Evolutionary conservation across 306 rosid genomes (phyloP).

Genomic region (Aeschynomene evenia): DNA sequence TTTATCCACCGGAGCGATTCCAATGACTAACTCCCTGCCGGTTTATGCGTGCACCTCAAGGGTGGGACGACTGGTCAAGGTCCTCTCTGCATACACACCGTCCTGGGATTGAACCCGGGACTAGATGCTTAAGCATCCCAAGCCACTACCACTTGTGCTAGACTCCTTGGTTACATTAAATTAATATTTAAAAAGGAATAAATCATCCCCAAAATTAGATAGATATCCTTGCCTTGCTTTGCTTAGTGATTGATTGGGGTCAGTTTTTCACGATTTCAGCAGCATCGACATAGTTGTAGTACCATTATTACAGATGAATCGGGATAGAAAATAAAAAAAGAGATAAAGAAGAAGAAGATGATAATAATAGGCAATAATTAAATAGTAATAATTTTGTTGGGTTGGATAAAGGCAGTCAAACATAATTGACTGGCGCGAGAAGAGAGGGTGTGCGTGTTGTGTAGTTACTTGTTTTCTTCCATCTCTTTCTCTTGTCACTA

Average conservation of each 20-base stretch:
- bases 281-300: not conserved
- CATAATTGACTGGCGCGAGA: constrained; percentile 47
- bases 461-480: constrained; percentile 17
- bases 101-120: too few relatives aligned
- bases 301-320: not conserved
- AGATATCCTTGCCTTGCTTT: not conserved
- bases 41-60: too few relatives aligned
- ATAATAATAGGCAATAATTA: constrained; percentile 35
- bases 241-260: not conserved
- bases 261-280: not conserved
- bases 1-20: too few relatives aligned
- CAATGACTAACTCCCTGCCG: too few relatives aligned
- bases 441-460: constrained; percentile 31
- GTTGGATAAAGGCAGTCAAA: constrained; percentile 50
- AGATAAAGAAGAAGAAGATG: not conserved
- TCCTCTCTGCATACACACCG: too few relatives aligned
- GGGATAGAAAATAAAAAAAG: not conserved
- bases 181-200: not conserved
- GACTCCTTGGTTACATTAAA: too few relatives aligned
- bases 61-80: too few relatives aligned
- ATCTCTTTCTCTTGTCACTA: not conserved
- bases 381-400: constrained; percentile 50
- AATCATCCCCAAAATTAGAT: not conserved
- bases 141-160: too few relatives aligned
- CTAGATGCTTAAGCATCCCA: too few relatives aligned